Percentiles rank a stretch among this genome's conserved stretches.
These are phyloP conservation scores for Phytopythium cucurbitacearum DNA, from an alignment of 352 stramenopile species.

Conservation along the genomic window DNA sequence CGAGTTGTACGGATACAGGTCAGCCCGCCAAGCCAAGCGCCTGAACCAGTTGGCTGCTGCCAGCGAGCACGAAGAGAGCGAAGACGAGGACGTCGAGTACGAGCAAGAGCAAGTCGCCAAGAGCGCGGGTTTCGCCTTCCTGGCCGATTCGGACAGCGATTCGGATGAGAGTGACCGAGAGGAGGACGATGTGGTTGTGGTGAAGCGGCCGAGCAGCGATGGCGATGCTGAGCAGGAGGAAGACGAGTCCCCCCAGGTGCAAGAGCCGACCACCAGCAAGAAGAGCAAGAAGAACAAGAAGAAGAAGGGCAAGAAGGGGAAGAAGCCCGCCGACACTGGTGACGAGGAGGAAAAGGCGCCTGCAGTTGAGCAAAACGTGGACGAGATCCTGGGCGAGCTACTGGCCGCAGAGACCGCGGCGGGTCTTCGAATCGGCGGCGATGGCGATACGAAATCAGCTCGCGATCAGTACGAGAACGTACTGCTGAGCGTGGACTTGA, in stretches of 20 bases:
- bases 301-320: constrained; percentile 33
- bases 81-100: constrained; percentile 27
- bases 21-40: constrained; percentile 73
- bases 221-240: constrained; percentile 25
- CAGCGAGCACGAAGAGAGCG: constrained; percentile 10
- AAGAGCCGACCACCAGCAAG: constrained; percentile 9
- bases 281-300: constrained; percentile 27
- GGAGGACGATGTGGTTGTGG: constrained; percentile 9
- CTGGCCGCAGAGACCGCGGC: constrained; percentile 30
- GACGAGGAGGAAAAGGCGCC: constrained; percentile 21
- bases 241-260: constrained; percentile 4
- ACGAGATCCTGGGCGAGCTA: constrained; percentile 66
- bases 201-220: constrained; percentile 4
- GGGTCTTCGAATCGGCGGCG: constrained; percentile 1
- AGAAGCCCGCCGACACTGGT: constrained; percentile 7
- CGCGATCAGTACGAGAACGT: constrained; percentile 44
- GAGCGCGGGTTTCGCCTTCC: constrained; percentile 64
- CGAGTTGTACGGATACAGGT: constrained; percentile 29
- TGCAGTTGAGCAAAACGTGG: constrained; percentile 37
- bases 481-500: constrained; percentile 62
- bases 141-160: constrained; percentile 66
- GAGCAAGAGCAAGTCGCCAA: constrained; percentile 53
- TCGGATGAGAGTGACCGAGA: constrained; percentile 23
- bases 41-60: constrained; percentile 31
- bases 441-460: constrained; percentile 26